Percentiles rank a stretch among this genome's conserved stretches.
phyloP scores from a whole-genome alignment of 352 stramenopile species.

The Globisporangium lucens region DNA sequence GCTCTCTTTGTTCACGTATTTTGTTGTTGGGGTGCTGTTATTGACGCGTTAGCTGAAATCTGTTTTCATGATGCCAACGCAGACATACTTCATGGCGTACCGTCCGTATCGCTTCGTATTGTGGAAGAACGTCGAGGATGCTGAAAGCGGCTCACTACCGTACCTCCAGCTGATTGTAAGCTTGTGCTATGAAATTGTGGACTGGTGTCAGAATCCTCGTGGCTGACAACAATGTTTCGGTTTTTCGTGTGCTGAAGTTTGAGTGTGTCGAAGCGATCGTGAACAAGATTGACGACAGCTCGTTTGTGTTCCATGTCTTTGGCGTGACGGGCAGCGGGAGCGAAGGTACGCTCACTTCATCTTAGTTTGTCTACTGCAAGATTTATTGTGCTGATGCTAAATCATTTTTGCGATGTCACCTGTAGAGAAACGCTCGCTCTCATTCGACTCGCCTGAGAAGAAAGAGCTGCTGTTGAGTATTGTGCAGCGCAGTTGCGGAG shows the following conservation, averaged over 20 bases:
- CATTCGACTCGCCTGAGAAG: slow-evolving; percentile 47
- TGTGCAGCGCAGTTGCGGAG: slow-evolving; percentile 42
- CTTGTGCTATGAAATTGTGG: too few relatives aligned
- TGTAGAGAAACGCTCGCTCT: slow-evolving; percentile 70
- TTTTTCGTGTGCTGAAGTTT: slow-evolving; percentile 38
- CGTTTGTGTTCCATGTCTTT: slow-evolving; percentile 59
- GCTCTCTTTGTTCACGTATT: too few relatives aligned
- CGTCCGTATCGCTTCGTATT: slow-evolving; percentile 73
- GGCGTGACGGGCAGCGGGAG: slow-evolving; percentile 41
- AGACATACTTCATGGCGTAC: slow-evolving; percentile 62
- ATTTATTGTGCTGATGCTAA: neutral
- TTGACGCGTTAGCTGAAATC: slow-evolving; percentile 4
- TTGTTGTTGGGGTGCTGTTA: neutral
- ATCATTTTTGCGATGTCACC: neutral
- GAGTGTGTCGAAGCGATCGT: slow-evolving; percentile 55
- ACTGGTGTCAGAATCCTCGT: neutral
- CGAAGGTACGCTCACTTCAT: slow-evolving; percentile 29
- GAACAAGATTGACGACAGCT: slow-evolving; percentile 60
- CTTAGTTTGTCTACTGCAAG: neutral
- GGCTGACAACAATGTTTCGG: neutral
- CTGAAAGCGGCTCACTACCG: slow-evolving; percentile 47
- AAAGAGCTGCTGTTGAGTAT: slow-evolving; percentile 47
- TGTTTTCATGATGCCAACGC: slow-evolving; percentile 10
- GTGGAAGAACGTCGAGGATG: slow-evolving; percentile 78
- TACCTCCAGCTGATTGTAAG: slow-evolving; percentile 59